phyloP scores from a whole-genome alignment of 306 rosid genomes.

The Malus asiatica region DNA sequence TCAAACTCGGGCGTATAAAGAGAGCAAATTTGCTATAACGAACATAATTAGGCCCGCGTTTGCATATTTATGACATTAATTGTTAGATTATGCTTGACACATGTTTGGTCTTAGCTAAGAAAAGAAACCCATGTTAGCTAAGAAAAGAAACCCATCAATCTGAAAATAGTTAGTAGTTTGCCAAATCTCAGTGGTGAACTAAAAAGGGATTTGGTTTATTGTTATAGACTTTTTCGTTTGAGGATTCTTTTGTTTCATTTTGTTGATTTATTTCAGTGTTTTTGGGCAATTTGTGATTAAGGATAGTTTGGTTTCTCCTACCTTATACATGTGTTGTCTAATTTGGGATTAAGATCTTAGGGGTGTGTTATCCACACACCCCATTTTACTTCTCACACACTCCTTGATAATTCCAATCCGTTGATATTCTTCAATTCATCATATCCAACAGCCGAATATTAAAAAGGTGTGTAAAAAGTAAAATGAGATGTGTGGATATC shows the following conservation, averaged over 20 bases:
- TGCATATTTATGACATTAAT: not conserved
- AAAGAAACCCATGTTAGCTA: not conserved
- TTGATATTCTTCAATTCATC: too few relatives aligned
- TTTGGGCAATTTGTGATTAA: not conserved
- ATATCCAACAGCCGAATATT: too few relatives aligned
- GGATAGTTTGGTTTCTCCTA: not conserved
- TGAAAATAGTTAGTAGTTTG: not conserved
- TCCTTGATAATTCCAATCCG: too few relatives aligned
- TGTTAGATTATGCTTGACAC: not conserved
- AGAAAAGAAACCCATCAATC: not conserved
- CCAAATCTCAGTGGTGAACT: not conserved
- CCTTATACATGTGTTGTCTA: not conserved
- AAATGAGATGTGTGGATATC: too few relatives aligned
- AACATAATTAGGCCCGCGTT: too few relatives aligned
- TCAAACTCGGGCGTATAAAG: not conserved
- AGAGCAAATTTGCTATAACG: not conserved
- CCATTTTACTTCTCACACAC: too few relatives aligned
- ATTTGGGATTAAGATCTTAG: too few relatives aligned
- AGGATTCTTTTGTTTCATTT: not conserved
- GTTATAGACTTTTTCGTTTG: slow-evolving; percentile 2
- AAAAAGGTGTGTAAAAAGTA: too few relatives aligned
- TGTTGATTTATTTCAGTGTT: not conserved
- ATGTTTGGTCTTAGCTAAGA: not conserved
- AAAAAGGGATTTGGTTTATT: not conserved
- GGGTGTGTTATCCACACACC: too few relatives aligned